phyloP scores from a whole-genome alignment of 768 basidiomycete genomes.

The Phylloporus scabripes region DNA sequence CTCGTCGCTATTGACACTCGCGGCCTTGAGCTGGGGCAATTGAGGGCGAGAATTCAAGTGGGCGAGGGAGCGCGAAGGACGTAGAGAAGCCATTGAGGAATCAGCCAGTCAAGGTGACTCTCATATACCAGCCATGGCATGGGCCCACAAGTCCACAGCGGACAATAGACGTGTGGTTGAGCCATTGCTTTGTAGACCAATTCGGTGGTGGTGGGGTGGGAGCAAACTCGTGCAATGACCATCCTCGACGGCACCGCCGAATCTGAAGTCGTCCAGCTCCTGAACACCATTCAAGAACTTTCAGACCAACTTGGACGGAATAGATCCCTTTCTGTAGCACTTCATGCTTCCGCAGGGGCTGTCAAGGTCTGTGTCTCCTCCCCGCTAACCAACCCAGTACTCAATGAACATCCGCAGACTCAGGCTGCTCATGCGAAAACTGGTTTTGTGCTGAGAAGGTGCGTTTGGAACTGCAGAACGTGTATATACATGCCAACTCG shows the following conservation, averaged over 20 bases:
- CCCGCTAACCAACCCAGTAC: not conserved
- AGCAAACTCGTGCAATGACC: slow-evolving; percentile 37
- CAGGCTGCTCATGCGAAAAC: slow-evolving; percentile 88
- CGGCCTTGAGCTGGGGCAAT: slow-evolving; percentile 11
- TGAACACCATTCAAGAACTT: slow-evolving; percentile 69
- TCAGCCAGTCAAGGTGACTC: no score
- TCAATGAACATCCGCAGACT: slow-evolving; percentile 39
- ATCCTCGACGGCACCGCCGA: slow-evolving; percentile 51
- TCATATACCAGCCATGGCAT: slow-evolving; percentile 3
- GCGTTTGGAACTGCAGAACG: slow-evolving; percentile 19
- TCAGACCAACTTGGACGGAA: slow-evolving; percentile 82
- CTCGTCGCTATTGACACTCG: slow-evolving; percentile 23
- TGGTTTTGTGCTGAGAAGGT: slow-evolving; percentile 87
- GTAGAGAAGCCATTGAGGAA: slow-evolving; percentile 7
- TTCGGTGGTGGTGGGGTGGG: slow-evolving; percentile 6
- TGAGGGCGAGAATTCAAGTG: not conserved
- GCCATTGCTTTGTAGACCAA: slow-evolving; percentile 3
- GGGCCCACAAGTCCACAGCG: slow-evolving; percentile 11
- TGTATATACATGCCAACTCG: not conserved
- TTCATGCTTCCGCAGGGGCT: slow-evolving; percentile 68
- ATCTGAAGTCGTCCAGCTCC: slow-evolving; percentile 56
- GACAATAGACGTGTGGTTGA: slow-evolving; percentile 11
- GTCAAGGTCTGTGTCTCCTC: slow-evolving; percentile 60
- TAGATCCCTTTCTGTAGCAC: slow-evolving; percentile 58
- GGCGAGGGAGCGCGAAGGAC: slow-evolving; percentile 12